Evolutionary conservation across 106 monocot genomes (phyloP).

Genomic region (Xerophyta viscosa): DNA sequence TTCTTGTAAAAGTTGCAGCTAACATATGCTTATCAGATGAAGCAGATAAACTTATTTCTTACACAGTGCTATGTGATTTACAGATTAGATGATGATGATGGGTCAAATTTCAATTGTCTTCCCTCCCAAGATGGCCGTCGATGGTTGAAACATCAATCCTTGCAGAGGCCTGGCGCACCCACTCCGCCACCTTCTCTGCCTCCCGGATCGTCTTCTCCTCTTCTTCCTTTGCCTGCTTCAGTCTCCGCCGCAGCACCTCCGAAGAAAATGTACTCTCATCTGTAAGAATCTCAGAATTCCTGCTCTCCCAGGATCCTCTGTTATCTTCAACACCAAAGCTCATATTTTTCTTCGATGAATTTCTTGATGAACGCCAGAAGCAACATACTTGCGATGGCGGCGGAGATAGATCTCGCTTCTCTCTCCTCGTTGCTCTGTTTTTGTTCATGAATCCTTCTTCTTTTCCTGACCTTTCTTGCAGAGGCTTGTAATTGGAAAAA

Average conservation of each 20-base stretch:
- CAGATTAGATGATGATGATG: too few relatives aligned
- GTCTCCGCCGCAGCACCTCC: not conserved
- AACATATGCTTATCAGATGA: too few relatives aligned
- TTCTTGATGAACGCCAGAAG: not conserved
- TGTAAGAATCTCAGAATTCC: not conserved
- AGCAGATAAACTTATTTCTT: too few relatives aligned
- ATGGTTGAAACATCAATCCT: slow-evolving; percentile 1
- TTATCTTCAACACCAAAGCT: not conserved
- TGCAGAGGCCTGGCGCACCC: slow-evolving; percentile 2
- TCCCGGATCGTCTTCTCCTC: slow-evolving; percentile 6
- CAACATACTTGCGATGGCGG: not conserved
- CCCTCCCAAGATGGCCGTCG: not conserved
- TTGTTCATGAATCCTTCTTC: too few relatives aligned
- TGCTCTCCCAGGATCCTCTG: not conserved
- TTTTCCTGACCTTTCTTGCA: too few relatives aligned
- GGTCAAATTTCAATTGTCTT: too few relatives aligned
- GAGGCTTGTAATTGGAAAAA: too few relatives aligned
- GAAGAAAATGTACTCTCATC: not conserved
- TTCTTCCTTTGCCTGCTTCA: not conserved
- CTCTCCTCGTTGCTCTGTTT: too few relatives aligned
- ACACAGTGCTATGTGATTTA: too few relatives aligned
- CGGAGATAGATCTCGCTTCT: not conserved
- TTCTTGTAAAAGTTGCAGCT: too few relatives aligned
- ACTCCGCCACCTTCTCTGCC: slow-evolving; percentile 1
- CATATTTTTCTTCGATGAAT: not conserved